These are phyloP conservation scores for Aspergillus thermomutatus DNA, from an alignment of 2,329 filamentous ascomycete species.

Conservation along the genomic window DNA sequence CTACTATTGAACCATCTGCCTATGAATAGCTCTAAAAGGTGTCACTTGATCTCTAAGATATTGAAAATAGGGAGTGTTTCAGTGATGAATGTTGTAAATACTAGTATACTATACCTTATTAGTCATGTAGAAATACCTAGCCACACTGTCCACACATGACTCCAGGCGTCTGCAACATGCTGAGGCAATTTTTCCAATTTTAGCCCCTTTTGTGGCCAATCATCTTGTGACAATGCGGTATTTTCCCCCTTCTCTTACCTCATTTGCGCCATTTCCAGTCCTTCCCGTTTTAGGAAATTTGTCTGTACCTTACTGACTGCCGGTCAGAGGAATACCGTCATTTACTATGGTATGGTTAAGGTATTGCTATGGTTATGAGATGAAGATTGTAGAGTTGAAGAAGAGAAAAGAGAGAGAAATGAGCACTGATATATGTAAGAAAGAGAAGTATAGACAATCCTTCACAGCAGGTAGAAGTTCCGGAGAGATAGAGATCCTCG, in stretches of 20 bases:
- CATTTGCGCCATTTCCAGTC: constrained; percentile 6
- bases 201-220: constrained; percentile 15
- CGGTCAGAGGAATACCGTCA: background rate
- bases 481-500: background rate
- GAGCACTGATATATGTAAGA: background rate
- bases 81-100: background rate
- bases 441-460: background rate
- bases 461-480: no score
- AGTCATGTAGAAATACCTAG: background rate
- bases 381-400: background rate
- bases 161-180: background rate
- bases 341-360: background rate
- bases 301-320: background rate
- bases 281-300: background rate
- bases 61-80: background rate
- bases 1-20: background rate
- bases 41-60: background rate
- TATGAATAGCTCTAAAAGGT: background rate
- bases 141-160: background rate
- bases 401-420: background rate
- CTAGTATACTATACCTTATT: no score
- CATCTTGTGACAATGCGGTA: constrained; percentile 12
- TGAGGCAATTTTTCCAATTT: constrained; percentile 17
- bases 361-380: background rate
- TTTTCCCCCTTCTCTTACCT: constrained; percentile 14